A percentile compares a stretch with the other conserved stretches of the same genome.
Evolutionary conservation across 805 yeast species (phyloP).

Genomic region (Zygoascus bituminiphila): DNA sequence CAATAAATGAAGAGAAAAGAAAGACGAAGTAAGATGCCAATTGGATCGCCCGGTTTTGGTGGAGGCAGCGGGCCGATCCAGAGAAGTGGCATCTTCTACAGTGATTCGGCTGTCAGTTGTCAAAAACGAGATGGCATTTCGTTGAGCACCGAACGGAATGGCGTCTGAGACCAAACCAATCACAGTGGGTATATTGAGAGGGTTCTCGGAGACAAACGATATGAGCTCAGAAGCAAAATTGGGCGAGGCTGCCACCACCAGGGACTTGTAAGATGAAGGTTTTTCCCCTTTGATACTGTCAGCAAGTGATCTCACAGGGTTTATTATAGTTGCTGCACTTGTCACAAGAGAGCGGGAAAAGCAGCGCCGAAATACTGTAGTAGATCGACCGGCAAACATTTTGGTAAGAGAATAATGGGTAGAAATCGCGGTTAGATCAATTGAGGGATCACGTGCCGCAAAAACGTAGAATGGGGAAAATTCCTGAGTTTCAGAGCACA

Average conservation of each 20-base stretch:
- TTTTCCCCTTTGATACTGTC: background rate
- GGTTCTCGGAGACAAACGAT: slow-evolving; percentile 4
- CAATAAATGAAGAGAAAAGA: slow-evolving; percentile 6
- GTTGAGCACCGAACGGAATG: slow-evolving; percentile 26
- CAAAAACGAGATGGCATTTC: slow-evolving; percentile 25
- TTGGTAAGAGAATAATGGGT: too few relatives aligned
- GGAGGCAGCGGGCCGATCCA: slow-evolving; percentile 4
- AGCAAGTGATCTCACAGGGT: background rate
- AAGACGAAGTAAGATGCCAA: slow-evolving; percentile 12
- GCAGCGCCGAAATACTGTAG: too few relatives aligned
- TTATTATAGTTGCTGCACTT: background rate
- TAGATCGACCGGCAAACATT: too few relatives aligned
- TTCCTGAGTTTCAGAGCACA: too few relatives aligned
- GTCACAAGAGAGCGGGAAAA: background rate
- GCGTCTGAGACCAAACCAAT: slow-evolving; percentile 26
- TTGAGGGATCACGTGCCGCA: too few relatives aligned
- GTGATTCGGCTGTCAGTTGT: slow-evolving; percentile 14
- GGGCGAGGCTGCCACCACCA: slow-evolving; percentile 30
- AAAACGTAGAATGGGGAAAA: too few relatives aligned
- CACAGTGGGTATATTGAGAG: slow-evolving; percentile 11
- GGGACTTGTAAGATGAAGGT: slow-evolving; percentile 9
- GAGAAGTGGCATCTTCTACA: slow-evolving; percentile 18
- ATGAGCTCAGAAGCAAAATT: slow-evolving; percentile 25
- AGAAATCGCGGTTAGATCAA: too few relatives aligned
- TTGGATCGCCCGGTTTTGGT: slow-evolving; percentile 12